phyloP scores from a whole-genome alignment of 2,329 filamentous ascomycete genomes.

The Aaosphaeria arxii region DNA sequence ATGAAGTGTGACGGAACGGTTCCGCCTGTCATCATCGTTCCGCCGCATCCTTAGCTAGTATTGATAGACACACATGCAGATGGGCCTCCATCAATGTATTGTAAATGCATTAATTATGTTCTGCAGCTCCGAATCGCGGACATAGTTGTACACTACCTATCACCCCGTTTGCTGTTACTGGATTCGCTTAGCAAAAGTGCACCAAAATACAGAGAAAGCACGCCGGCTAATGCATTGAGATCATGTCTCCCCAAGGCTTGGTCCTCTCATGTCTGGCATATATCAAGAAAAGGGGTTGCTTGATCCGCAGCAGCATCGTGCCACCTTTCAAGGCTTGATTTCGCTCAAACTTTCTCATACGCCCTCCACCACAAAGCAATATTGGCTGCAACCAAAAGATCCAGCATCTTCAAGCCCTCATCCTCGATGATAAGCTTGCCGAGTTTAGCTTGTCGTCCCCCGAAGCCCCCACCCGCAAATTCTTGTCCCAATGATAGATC shows the following conservation, averaged over 20 bases:
- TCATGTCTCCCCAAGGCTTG: too few species aligned
- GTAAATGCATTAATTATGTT: too few species aligned
- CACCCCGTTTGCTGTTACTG: too few species aligned
- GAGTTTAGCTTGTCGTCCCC: conserved; percentile 84
- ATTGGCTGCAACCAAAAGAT: conserved; percentile 86
- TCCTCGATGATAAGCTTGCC: conserved; percentile 89
- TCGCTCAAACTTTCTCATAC: conserved; percentile 56
- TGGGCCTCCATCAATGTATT: too few species aligned
- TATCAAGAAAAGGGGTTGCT: not conserved
- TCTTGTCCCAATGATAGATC: conserved; percentile 78
- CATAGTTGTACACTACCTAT: too few species aligned
- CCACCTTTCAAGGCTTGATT: not conserved
- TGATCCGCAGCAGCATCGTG: not conserved
- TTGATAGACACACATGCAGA: too few species aligned
- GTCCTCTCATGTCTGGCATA: not conserved
- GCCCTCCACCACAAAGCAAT: conserved; percentile 91
- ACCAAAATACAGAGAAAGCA: too few species aligned
- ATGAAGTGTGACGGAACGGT: conserved; percentile 1
- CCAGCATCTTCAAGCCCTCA: conserved; percentile 92
- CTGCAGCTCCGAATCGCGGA: too few species aligned
- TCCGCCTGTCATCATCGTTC: not conserved
- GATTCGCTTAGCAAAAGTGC: too few species aligned
- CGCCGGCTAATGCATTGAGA: too few species aligned
- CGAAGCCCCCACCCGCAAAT: conserved; percentile 78
- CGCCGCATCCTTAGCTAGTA: too few species aligned